phyloP scores from a whole-genome alignment of 78 protist genomes.

The Pelomyxa schiedti region DNA sequence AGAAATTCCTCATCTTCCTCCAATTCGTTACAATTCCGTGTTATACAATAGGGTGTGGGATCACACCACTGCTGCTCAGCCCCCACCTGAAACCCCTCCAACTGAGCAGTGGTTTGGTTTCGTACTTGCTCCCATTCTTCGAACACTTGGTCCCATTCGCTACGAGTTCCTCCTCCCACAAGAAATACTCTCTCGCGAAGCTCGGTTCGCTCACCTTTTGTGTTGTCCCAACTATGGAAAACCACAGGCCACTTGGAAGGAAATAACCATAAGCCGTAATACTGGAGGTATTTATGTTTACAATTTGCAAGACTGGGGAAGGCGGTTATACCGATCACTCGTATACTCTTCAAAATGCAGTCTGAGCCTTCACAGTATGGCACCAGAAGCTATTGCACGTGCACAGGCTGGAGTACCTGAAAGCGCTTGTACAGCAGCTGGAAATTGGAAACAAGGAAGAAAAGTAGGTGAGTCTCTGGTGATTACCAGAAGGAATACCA shows the following conservation, averaged over 20 bases:
- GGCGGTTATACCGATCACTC: constrained; percentile 4
- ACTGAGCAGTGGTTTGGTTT: constrained; percentile 1
- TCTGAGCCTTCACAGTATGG: background rate
- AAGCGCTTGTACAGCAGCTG: background rate
- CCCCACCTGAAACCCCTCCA: background rate
- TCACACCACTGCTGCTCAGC: too few relatives aligned
- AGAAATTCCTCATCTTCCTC: background rate
- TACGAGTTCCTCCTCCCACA: background rate
- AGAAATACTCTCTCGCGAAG: background rate
- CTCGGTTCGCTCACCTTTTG: background rate
- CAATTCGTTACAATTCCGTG: background rate
- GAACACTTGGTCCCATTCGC: background rate
- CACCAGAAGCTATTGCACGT: background rate
- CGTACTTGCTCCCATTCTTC: background rate
- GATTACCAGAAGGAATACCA: background rate
- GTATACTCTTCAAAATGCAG: background rate
- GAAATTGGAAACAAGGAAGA: background rate
- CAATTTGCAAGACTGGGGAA: constrained; percentile 15
- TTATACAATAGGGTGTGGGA: constrained; percentile 1
- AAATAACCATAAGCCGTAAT: background rate
- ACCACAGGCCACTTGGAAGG: constrained; percentile 8
- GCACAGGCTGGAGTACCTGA: background rate
- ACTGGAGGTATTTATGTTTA: background rate
- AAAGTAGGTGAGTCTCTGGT: constrained; percentile 7
- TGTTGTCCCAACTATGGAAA: background rate